These are phyloP conservation scores for Fraxinus sp. DNA, from an alignment of 305 asterid species.

Conservation along the genomic window DNA sequence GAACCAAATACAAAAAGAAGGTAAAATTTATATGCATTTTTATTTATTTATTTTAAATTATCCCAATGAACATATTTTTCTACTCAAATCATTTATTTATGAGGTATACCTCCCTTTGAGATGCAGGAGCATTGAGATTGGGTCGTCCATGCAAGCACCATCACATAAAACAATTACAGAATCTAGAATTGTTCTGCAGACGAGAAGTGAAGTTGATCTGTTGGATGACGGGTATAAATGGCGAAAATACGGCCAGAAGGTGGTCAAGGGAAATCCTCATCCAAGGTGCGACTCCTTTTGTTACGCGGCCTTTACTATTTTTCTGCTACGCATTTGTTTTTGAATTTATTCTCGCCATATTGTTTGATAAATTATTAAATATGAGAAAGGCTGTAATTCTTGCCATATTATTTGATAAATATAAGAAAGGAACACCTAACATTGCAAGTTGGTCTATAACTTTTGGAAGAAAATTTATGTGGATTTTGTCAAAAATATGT, in stretches of 20 bases:
- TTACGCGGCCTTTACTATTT: not conserved
- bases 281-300: constrained; percentile 57
- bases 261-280: constrained; percentile 85
- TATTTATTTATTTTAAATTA: not conserved
- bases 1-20: constrained; percentile 72
- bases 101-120: not conserved
- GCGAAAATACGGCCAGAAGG: constrained; percentile 96
- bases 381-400: not conserved
- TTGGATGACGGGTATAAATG: constrained; percentile 87
- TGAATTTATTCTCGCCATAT: not conserved
- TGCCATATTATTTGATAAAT: not conserved
- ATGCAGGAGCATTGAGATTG: constrained; percentile 51
- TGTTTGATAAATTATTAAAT: not conserved
- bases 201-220: constrained; percentile 90
- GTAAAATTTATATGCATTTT: constrained; percentile 33
- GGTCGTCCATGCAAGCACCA: constrained; percentile 39
- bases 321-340: not conserved
- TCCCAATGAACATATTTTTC: not conserved
- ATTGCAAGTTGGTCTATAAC: not conserved
- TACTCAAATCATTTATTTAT: not conserved
- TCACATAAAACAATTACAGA: constrained; percentile 66
- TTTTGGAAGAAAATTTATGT: not conserved
- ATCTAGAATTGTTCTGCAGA: constrained; percentile 83
- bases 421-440: not conserved
- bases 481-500: not conserved